Base-by-base conservation (phyloP, 1,139 yeast genomes). In the Sugiyamaella castrensis region DNA sequence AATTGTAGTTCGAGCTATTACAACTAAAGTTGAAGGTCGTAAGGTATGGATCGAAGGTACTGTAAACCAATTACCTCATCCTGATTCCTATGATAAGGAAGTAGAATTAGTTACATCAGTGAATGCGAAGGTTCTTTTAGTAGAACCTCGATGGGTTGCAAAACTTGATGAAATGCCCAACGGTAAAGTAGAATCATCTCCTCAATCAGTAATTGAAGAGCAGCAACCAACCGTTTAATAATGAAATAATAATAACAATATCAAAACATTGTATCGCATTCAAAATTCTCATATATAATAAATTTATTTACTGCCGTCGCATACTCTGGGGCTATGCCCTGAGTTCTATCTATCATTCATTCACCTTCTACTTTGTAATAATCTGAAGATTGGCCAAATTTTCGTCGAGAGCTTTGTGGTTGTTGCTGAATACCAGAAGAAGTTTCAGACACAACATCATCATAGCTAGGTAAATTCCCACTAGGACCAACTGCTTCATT, bases 31-130 rank as follows among this genome's bases (percentile, higher is more conserved):
- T 10, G 82, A 83, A 54, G 96, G 97, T 0, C 73, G 98, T 38
- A 91, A 89, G 67, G 89, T 84, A 43, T 77, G 82, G 48, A 86
- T 88, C 42, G 73, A 77, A 34, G 97, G 96, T 2, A 40, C 34
- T 15, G 53, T 59, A 15, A 33, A 27, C 24, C 47, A 48, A 15
- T 37, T 56, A 31, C 61, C 60, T 10, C 27, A 26, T 16, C 51
- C 49, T 5, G 52, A 46, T 1, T 55, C 50, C 10, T 58, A 56
- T 44, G 47, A 47, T 12, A 31, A 47, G 1, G 51, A 46, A 8
- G 44, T 51, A 11, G 55, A 57, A 12, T 47, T 57, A 16, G 49
- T 43, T 11, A 35, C 39, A 8, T 57, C 61, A 1, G 69, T 58
- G 19, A 62, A 62, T 46, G 71, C 70, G 8, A 64, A 63, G 35